phyloP scores from a whole-genome alignment of 441 rosid species.

The Bocquillonia castaneifolia region DNA sequence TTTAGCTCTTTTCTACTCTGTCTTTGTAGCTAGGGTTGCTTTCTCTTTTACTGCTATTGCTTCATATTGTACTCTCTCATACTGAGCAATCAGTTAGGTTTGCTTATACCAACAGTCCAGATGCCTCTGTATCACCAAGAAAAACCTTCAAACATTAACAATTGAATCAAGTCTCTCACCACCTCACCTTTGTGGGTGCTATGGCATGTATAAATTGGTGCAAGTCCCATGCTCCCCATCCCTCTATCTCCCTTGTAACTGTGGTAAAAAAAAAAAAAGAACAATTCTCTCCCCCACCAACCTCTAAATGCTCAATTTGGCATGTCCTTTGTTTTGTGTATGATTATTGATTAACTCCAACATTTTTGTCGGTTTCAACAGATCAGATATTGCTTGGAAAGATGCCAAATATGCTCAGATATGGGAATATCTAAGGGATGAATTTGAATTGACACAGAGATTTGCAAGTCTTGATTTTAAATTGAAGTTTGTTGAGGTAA shows the following conservation, averaged over 20 bases:
- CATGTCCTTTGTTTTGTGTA: background rate
- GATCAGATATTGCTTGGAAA: conserved; percentile 98
- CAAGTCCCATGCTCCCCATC: no score
- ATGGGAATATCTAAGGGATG: conserved; percentile 95
- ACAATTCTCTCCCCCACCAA: background rate
- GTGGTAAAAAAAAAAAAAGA: no score
- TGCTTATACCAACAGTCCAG: background rate
- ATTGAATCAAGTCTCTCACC: background rate
- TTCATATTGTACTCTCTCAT: background rate
- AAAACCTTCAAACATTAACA: background rate
- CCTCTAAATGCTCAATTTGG: background rate
- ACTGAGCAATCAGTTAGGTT: background rate
- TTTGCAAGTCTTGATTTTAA: conserved; percentile 94
- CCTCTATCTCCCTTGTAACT: no score
- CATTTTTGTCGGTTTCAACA: conserved; percentile 29
- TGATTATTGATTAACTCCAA: background rate
- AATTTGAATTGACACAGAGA: conserved; percentile 86
- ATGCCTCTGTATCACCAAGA: background rate
- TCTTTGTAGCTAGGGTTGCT: no score
- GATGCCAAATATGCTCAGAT: conserved; percentile 93
- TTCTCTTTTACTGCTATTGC: background rate
- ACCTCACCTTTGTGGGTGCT: no score
- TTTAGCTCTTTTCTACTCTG: no score
- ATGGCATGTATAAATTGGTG: no score
- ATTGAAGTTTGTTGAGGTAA: conserved; percentile 94